These are phyloP conservation scores for Cryphonectria parasitica DNA, from an alignment of 2,329 filamentous ascomycete species.

Conservation along the genomic window DNA sequence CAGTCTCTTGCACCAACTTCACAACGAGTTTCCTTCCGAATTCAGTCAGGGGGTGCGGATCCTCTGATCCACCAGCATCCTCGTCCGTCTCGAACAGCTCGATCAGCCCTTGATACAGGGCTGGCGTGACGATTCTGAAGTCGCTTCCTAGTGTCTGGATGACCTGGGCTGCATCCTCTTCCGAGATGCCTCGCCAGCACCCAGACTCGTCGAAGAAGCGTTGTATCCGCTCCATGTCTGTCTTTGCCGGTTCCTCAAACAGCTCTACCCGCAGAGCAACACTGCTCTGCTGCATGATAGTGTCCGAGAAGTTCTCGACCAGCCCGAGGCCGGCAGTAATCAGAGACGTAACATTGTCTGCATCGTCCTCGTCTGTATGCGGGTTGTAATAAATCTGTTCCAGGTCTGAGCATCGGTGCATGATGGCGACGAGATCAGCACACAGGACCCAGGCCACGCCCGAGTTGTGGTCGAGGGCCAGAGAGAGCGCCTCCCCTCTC, in stretches of 20 bases:
- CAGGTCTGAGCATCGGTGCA: constrained; percentile 77
- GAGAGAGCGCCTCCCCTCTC: constrained; percentile 77
- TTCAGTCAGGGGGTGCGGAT: constrained; percentile 64
- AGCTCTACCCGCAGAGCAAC: constrained; percentile 72
- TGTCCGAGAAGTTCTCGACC: constrained; percentile 69
- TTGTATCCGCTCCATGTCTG: constrained; percentile 75
- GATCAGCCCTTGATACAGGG: constrained; percentile 58
- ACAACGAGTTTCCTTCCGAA: constrained; percentile 79
- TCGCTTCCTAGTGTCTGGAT: constrained; percentile 69
- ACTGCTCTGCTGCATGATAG: constrained; percentile 69
- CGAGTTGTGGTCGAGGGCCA: constrained; percentile 72
- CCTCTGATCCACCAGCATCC: constrained; percentile 50
- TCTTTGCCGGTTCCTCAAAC: constrained; percentile 71
- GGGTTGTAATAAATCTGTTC: constrained; percentile 72
- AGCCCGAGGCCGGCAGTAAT: constrained; percentile 73
- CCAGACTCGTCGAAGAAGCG: constrained; percentile 78
- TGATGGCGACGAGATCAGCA: constrained; percentile 77
- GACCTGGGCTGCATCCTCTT: constrained; percentile 78
- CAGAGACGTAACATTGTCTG: constrained; percentile 53
- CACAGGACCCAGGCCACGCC: constrained; percentile 84
- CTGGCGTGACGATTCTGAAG: constrained; percentile 60
- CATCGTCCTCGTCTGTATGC: constrained; percentile 42
- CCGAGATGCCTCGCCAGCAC: constrained; percentile 77
- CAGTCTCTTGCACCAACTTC: constrained; percentile 76
- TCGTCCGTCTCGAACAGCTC: constrained; percentile 49